Evolutionary conservation across 495 filamentous ascomycete genomes (phyloP).

Genomic region (Penicillium roqueforti): DNA sequence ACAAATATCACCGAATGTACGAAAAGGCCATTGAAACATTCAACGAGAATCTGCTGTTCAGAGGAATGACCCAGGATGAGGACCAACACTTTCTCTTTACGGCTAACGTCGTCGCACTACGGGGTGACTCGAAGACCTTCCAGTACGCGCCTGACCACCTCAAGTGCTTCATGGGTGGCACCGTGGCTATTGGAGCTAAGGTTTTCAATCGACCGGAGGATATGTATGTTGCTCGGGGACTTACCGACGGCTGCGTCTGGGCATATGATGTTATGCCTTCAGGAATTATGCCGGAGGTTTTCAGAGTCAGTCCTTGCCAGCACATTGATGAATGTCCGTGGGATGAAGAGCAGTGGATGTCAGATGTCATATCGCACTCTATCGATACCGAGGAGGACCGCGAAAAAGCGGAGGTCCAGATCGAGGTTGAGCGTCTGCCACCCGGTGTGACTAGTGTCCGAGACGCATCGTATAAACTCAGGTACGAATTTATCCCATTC

Average conservation of each 20-base stretch:
- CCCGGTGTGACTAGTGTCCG: constrained; percentile 55
- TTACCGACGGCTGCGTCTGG: constrained; percentile 58
- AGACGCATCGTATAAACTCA: constrained; percentile 63
- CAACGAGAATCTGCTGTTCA: constrained; percentile 75
- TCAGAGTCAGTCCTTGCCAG: constrained; percentile 51
- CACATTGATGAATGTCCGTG: constrained; percentile 46
- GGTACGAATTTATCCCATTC: constrained; percentile 34
- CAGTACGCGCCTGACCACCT: constrained; percentile 53
- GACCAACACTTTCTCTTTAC: constrained; percentile 73
- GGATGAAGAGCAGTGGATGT: constrained; percentile 51
- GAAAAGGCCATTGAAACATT: constrained; percentile 61
- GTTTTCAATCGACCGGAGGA: constrained; percentile 54
- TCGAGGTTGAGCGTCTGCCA: constrained; percentile 45
- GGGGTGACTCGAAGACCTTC: constrained; percentile 21
- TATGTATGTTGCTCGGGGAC: constrained; percentile 49
- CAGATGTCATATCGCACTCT: constrained; percentile 27
- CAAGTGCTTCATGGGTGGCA: constrained; percentile 59
- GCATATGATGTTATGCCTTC: constrained; percentile 53
- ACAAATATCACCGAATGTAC: constrained; percentile 81
- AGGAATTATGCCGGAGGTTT: constrained; percentile 59
- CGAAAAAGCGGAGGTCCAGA: constrained; percentile 37
- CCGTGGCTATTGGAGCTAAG: constrained; percentile 56
- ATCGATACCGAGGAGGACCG: constrained; percentile 23
- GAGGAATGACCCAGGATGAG: constrained; percentile 67
- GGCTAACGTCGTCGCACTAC: constrained; percentile 42